Base-by-base conservation (phyloP, 2,329 filamentous ascomycete species). In the Fusarium incarnatum region DNA sequence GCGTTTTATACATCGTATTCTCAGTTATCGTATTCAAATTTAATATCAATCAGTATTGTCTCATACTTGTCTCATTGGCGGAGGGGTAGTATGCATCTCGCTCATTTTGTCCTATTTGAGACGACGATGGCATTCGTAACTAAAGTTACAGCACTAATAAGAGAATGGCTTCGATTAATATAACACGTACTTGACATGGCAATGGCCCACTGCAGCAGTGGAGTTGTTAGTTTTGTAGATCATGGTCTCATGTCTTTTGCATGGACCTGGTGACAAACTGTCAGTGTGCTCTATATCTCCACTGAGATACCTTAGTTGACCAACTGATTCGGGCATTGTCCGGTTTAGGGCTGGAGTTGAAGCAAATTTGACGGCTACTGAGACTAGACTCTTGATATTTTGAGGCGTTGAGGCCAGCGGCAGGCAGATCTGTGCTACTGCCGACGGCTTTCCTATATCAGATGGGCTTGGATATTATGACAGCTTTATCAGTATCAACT, bases 1-100 rank as follows among this genome's bases (percentile, higher is more conserved):
- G 55, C 65, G 49, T 53, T 15, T 44, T 45, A 54, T 68, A 52
- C 65, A 49, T 65, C 18, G 44, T 45, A 50, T 41, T 64, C 18
- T 37, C 18, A 37, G 9, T 40, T 52, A 42, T 52, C 49, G 18
- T 52, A 41, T 52, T 37, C 40, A 44, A 37, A 27, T 52, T 16
- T 9, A 18, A 16, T n/a, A 52, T 23, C 23, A 41, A 13, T 27
- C 25, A 52, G 34, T 3, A 41, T 52, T 52, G 49, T 52, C 23
- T 41, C 49, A 41, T 42, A 20, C 18, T 28, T 52, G 49, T 42
- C 49, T 52, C 49, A 41, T 41, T 42, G 23, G 11, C 2, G 6
- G 30, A 34, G 34, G 15, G 11, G 34, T 2, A n/a, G 11, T 9
- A 52, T 52, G 22, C 23, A 28, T 7, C 15, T 52, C 49, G 34